A percentile compares a stretch with the other conserved stretches of the same genome.
phyloP scores from a whole-genome alignment of 768 basidiomycete species.

The Peribolospora kevripleyi region DNA sequence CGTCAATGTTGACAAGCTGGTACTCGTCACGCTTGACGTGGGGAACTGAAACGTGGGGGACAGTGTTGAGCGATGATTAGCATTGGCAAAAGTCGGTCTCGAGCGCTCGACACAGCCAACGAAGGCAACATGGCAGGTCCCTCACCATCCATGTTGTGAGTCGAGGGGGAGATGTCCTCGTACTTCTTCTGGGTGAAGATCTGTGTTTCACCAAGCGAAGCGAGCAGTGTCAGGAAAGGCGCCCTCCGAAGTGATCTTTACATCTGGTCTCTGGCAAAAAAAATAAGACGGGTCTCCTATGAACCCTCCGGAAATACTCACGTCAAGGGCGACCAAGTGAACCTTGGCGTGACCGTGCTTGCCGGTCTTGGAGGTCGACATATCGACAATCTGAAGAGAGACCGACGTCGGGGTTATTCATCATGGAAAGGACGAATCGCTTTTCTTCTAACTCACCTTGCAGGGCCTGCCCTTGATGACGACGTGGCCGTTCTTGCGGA shows the following conservation, averaged over 20 bases:
- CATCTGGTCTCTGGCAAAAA: too few species aligned
- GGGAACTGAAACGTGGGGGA: constrained; percentile 31
- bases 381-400: constrained; percentile 46
- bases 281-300: too few species aligned
- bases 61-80: too few species aligned
- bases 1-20: constrained; percentile 53
- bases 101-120: too few species aligned
- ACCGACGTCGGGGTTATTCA: background rate
- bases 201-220: constrained; percentile 22
- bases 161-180: constrained; percentile 74
- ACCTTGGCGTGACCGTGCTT: constrained; percentile 99
- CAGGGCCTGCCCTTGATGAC: constrained; percentile 93
- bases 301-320: constrained; percentile 24
- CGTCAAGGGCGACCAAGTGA: constrained; percentile 88
- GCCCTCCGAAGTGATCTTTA: too few species aligned
- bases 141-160: constrained; percentile 79
- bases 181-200: constrained; percentile 98
- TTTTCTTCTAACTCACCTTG: constrained; percentile 29
- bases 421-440: background rate
- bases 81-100: too few species aligned
- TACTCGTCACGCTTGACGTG: constrained; percentile 77
- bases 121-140: too few species aligned
- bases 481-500: constrained; percentile 44
- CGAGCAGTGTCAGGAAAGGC: constrained; percentile 1
- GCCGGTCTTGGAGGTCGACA: constrained; percentile 98